phyloP scores from a whole-genome alignment of 1,284 basidiomycete genomes.

The Sanghuangporus sanghuang region DNA sequence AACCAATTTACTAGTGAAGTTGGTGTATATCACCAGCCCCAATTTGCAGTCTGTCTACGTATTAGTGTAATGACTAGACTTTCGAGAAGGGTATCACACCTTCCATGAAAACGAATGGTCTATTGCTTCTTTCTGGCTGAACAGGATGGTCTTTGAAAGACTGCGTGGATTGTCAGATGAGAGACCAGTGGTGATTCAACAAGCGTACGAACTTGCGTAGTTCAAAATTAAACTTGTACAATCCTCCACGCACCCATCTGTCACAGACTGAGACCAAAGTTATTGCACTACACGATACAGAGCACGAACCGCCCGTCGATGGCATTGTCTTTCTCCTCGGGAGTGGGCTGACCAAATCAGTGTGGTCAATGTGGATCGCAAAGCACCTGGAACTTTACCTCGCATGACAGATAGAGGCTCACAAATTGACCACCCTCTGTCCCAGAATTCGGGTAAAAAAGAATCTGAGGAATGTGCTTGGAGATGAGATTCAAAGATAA shows the following conservation, averaged over 20 bases:
- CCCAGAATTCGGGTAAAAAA: slow-evolving; percentile 82
- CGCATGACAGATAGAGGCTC: slow-evolving; percentile 76
- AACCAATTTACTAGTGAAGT: neutral
- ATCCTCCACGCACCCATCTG: slow-evolving; percentile 79
- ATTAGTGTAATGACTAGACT: neutral
- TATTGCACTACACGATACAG: neutral
- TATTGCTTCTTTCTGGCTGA: slow-evolving; percentile 71
- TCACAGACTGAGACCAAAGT: neutral
- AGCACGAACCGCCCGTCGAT: slow-evolving; percentile 51
- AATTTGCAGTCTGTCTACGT: slow-evolving; percentile 62
- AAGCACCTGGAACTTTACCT: slow-evolving; percentile 42
- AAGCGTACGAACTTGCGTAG: slow-evolving; percentile 51
- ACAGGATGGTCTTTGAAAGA: slow-evolving; percentile 44
- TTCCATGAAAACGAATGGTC: slow-evolving; percentile 83
- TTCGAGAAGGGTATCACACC: slow-evolving; percentile 32
- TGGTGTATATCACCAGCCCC: slow-evolving; percentile 62
- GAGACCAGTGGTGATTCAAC: slow-evolving; percentile 10
- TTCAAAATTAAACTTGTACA: slow-evolving; percentile 83
- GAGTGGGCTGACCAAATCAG: slow-evolving; percentile 49
- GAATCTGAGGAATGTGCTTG: slow-evolving; percentile 39
- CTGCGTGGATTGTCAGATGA: slow-evolving; percentile 28
- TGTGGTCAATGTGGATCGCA: neutral
- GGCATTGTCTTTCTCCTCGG: slow-evolving; percentile 66
- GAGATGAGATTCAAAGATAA: neutral
- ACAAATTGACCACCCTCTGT: slow-evolving; percentile 49